Base-by-base conservation (phyloP, 441 rosid genomes). In the Iberis amara region DNA sequence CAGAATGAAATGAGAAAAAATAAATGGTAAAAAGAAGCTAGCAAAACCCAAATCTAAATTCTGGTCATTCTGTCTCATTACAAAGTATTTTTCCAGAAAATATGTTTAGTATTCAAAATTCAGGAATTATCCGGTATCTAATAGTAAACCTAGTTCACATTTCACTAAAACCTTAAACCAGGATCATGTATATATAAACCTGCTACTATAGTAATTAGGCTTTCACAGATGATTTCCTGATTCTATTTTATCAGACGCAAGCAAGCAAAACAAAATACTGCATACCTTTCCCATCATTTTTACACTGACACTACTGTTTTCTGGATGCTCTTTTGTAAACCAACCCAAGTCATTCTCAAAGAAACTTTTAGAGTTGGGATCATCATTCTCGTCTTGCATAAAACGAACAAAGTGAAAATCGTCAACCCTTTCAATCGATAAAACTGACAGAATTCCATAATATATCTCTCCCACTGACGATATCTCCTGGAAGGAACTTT, bases 401-500 rank as follows among this genome's bases (percentile, higher is more conserved):
- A 86, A 89, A 48, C 97, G 97, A 64, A 86, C 82, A 70, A 86
- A 82, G 73, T 94, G 99, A 62, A 94, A 94, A 52, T 89, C 95
- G 51, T 94, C 99, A 73, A 94, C 81, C 69, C 99, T 85, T 76
- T 94, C 97, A 69, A 94, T 82, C 18, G 97, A 85, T 56, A 94
- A 60, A 64, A 89, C 92, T 27, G 99, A 94, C 39, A 94, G 57
- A 69, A 64, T 71, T 21, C 99, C 95, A 67, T 57, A 85, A 64
- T 75, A 83, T 61, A 85, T 73, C 43, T 94, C 97, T 45, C 80
- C 95, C 86, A 72, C 72, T 44, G 99, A 89, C 40, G 96, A 84
- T 77, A 83, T 74, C 70, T 89, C 97, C 56, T 74, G 69, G 71
- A 79, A 89, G 61, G 89, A 81, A 76, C 79, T 83, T 58, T 73